phyloP scores from a whole-genome alignment of 2,329 filamentous ascomycete genomes.

The Sclerotinia spermophila region DNA sequence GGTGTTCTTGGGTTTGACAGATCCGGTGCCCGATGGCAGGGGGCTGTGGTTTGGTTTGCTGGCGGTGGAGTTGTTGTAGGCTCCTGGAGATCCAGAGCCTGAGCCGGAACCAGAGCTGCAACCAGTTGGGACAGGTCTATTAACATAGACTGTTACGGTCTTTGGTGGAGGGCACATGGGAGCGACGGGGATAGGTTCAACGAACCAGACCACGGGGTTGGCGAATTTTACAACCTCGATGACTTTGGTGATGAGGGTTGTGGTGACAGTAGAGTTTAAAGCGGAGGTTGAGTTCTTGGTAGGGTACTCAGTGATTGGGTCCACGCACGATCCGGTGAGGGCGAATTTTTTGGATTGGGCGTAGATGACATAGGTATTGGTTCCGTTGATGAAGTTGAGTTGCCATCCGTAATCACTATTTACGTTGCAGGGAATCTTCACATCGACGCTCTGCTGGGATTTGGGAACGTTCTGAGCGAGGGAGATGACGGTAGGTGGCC shows the following conservation, averaged over 20 bases:
- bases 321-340: slow-evolving; percentile 13
- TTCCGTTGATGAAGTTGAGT: slow-evolving; percentile 20
- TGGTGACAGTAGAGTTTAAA: not conserved
- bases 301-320: slow-evolving; percentile 4
- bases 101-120: not conserved
- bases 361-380: slow-evolving; percentile 18
- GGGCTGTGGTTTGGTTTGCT: not conserved
- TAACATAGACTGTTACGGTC: slow-evolving; percentile 7
- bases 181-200: not conserved
- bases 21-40: not conserved
- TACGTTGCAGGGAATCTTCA: slow-evolving; percentile 5
- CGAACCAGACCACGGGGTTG: slow-evolving; percentile 15
- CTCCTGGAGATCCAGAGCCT: not conserved
- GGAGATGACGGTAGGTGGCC: slow-evolving; percentile 15
- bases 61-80: slow-evolving; percentile 1
- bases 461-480: slow-evolving; percentile 17
- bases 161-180: slow-evolving; percentile 9
- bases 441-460: not conserved
- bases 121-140: not conserved
- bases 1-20: not conserved
- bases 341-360: slow-evolving; percentile 5
- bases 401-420: slow-evolving; percentile 15
- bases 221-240: slow-evolving; percentile 1
- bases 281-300: slow-evolving; percentile 12
- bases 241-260: slow-evolving; percentile 9